Conservation (phyloP, 257 asterid species). For the Plantago major region DNA sequence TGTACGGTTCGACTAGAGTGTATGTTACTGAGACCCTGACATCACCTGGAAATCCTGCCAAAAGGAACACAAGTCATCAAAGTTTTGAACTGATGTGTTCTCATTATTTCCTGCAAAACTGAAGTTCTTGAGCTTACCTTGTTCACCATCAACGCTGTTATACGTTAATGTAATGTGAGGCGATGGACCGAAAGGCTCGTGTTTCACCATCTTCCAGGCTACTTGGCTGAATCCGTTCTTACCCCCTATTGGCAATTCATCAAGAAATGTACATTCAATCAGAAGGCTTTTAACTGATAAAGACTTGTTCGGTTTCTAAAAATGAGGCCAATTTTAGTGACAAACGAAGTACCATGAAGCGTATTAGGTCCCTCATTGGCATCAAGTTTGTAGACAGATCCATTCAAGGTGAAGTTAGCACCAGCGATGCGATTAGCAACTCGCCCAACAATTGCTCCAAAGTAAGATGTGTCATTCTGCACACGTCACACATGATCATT, state of each 20-base stretch:
- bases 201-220: conserved; percentile 57
- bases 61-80: background rate
- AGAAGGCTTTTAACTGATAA: background rate
- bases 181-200: conserved; percentile 30
- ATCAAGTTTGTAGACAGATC: conserved; percentile 50
- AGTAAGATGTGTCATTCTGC: conserved; percentile 52
- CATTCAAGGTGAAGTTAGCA: conserved; percentile 65
- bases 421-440: conserved; percentile 88
- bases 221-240: conserved; percentile 61
- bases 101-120: too few species aligned
- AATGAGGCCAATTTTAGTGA: background rate
- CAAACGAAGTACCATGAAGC: conserved; percentile 72
- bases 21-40: conserved; percentile 50
- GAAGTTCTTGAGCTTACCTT: conserved; percentile 33
- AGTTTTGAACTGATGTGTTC: too few species aligned
- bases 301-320: background rate
- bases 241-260: conserved; percentile 47
- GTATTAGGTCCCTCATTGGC: conserved; percentile 63
- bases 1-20: conserved; percentile 39
- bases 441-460: conserved; percentile 80
- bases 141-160: conserved; percentile 74
- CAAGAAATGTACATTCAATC: too few species aligned
- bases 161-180: conserved; percentile 57
- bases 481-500: too few species aligned
- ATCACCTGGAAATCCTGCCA: conserved; percentile 72